Conservation (phyloP, 116 monocot species). For the Zostera marina region DNA sequence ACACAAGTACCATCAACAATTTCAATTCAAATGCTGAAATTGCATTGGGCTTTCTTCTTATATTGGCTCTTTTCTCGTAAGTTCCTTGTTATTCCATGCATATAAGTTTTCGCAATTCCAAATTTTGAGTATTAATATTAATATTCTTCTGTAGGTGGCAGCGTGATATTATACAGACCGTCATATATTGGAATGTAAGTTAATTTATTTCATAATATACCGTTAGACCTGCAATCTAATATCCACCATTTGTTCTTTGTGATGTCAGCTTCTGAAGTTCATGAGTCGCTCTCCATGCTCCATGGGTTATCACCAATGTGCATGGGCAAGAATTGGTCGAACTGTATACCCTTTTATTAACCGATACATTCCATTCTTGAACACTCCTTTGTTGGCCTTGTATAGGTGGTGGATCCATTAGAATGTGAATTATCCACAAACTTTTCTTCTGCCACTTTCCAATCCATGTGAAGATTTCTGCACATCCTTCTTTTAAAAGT, state of each 20-base stretch:
- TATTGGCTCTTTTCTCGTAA: slow-evolving; percentile 68
- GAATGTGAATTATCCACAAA: neutral
- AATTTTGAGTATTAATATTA: neutral
- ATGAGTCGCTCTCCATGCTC: slow-evolving; percentile 82
- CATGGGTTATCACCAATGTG: slow-evolving; percentile 47
- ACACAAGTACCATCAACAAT: slow-evolving; percentile 32
- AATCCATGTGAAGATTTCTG: neutral
- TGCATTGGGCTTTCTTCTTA: slow-evolving; percentile 58
- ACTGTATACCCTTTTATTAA: slow-evolving; percentile 26
- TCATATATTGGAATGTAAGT: slow-evolving; percentile 74
- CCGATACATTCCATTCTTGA: slow-evolving; percentile 49
- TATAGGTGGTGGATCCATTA: slow-evolving; percentile 86
- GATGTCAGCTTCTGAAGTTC: slow-evolving; percentile 64
- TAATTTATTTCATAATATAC: neutral
- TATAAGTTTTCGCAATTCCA: neutral
- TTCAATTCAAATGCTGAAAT: slow-evolving; percentile 63
- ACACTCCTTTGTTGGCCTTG: slow-evolving; percentile 36
- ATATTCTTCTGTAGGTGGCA: slow-evolving; percentile 50
- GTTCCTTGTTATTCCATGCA: slow-evolving; percentile 9
- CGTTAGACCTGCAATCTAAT: neutral
- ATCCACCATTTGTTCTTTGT: neutral
- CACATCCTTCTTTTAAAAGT: slow-evolving; percentile 1
- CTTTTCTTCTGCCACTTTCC: neutral
- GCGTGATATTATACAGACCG: slow-evolving; percentile 47
- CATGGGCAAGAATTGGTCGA: slow-evolving; percentile 54